Evolutionary conservation across 768 basidiomycete genomes (phyloP).

Genomic region (Boletales sp.): DNA sequence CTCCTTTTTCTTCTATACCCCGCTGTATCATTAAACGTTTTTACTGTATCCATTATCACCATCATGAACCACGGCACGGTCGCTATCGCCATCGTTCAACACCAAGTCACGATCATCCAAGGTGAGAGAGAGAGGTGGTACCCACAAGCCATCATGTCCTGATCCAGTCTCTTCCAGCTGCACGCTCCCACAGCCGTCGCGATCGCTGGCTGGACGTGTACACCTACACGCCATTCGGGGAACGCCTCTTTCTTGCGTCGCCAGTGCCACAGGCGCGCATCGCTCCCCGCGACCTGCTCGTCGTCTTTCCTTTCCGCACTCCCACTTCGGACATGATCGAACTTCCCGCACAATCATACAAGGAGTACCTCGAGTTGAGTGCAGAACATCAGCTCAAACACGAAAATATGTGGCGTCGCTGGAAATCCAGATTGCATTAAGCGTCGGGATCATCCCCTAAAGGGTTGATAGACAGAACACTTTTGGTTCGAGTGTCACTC

Average conservation of each 20-base stretch:
- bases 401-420: slow-evolving; percentile 57
- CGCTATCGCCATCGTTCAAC: slow-evolving; percentile 67
- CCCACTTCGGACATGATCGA: slow-evolving; percentile 56
- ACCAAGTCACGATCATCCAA: slow-evolving; percentile 66
- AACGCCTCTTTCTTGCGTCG: slow-evolving; percentile 61
- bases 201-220: slow-evolving; percentile 66
- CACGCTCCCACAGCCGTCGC: slow-evolving; percentile 49
- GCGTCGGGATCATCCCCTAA: neutral
- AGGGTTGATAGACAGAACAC: neutral
- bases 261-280: slow-evolving; percentile 63
- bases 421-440: slow-evolving; percentile 32
- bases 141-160: neutral
- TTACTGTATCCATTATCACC: slow-evolving; percentile 13
- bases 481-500: neutral
- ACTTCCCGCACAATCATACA: slow-evolving; percentile 56
- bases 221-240: slow-evolving; percentile 61
- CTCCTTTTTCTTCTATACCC: slow-evolving; percentile 1
- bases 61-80: slow-evolving; percentile 53
- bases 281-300: slow-evolving; percentile 52
- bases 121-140: slow-evolving; percentile 33
- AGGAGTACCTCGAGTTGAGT: slow-evolving; percentile 53
- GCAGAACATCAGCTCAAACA: slow-evolving; percentile 51
- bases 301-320: slow-evolving; percentile 42
- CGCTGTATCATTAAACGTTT: slow-evolving; percentile 18
- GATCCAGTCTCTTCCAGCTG: slow-evolving; percentile 37